These are phyloP conservation scores for Cytospora chrysosperma DNA, from an alignment of 2,329 filamentous ascomycete genomes.

Conservation along the genomic window DNA sequence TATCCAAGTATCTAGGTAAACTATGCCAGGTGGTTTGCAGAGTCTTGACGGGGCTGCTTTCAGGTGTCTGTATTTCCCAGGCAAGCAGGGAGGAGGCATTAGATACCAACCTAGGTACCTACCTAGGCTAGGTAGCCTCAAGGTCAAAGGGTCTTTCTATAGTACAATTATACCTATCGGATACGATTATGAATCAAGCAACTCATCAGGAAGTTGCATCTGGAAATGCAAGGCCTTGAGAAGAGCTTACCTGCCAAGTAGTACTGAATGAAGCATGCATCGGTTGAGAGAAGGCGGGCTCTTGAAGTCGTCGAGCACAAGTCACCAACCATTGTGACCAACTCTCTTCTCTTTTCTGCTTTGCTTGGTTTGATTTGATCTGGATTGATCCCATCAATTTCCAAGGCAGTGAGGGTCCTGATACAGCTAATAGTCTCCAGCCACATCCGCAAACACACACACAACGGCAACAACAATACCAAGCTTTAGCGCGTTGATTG, in stretches of 20 bases:
- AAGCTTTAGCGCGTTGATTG: background rate
- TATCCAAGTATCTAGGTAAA: background rate
- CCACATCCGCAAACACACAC: background rate
- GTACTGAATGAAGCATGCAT: background rate
- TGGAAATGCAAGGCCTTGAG: background rate
- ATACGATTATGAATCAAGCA: background rate
- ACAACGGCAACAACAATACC: background rate
- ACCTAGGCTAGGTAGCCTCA: too few species aligned
- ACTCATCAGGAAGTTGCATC: background rate
- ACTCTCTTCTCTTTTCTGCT: too few species aligned
- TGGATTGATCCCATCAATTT: background rate
- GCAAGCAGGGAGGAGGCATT: background rate
- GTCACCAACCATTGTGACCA: background rate
- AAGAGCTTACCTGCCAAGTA: background rate
- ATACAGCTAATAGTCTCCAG: background rate
- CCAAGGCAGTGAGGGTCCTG: background rate
- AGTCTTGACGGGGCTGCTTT: background rate
- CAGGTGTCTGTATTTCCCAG: background rate
- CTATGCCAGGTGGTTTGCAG: too few species aligned
- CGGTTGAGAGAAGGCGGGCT: too few species aligned
- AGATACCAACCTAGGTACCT: too few species aligned
- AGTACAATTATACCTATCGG: background rate
- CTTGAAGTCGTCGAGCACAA: background rate
- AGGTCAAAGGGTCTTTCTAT: background rate
- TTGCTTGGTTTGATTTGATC: too few species aligned